Percentiles rank a stretch among this genome's conserved stretches.
These are phyloP conservation scores for Sorghum bicolor DNA, from an alignment of 176 grass and related monocot species.

Conservation along the genomic window DNA sequence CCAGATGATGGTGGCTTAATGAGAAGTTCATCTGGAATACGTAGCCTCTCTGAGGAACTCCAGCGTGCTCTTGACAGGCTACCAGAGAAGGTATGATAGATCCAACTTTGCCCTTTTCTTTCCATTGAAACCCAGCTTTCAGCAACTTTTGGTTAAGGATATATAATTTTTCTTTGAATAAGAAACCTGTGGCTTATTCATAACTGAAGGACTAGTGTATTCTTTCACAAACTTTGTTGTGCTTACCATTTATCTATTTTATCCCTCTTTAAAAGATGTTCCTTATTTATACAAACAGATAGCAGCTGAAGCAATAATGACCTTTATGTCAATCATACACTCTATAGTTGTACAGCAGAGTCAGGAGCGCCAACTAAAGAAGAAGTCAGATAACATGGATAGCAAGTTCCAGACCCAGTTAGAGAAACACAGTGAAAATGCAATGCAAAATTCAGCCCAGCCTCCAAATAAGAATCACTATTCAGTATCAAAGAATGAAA, in stretches of 20 bases:
- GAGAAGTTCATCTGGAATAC: conserved; percentile 56
- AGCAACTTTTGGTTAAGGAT: conserved; percentile 22
- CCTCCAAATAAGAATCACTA: conserved; percentile 31
- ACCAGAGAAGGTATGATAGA: conserved; percentile 71
- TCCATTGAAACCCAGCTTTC: conserved; percentile 13
- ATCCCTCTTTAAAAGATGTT: neutral
- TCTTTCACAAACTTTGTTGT: neutral
- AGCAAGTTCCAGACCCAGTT: conserved; percentile 51
- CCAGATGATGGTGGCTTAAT: conserved; percentile 59
- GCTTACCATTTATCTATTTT: conserved; percentile 17
- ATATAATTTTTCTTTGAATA: neutral
- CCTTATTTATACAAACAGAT: conserved; percentile 54
- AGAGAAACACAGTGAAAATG: conserved; percentile 53
- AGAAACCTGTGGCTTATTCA: neutral
- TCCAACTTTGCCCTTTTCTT: conserved; percentile 25
- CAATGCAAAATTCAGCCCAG: conserved; percentile 32
- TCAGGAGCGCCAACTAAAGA: conserved; percentile 74
- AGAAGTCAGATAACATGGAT: conserved; percentile 57
- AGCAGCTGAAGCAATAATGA: conserved; percentile 84
- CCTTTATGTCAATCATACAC: conserved; percentile 71
- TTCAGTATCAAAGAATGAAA: conserved; percentile 37
- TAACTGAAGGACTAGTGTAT: neutral
- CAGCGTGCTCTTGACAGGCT: conserved; percentile 58
- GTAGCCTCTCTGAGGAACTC: conserved; percentile 63
- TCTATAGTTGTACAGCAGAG: conserved; percentile 69